Conservation (phyloP, 2,329 filamentous ascomycete species). For the Colletotrichum limetticola region DNA sequence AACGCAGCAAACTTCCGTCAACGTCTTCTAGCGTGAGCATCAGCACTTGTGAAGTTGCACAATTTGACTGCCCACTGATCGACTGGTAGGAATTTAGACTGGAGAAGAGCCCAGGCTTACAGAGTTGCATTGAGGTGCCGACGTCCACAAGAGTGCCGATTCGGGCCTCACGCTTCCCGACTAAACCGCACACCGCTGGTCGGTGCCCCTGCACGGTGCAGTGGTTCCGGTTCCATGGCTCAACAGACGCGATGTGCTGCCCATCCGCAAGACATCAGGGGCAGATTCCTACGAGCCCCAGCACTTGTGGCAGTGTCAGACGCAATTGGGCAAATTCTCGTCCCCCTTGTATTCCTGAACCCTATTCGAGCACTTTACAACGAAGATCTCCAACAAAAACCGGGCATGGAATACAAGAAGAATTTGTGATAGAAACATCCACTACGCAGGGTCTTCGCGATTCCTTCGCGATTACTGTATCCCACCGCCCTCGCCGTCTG, state of each 20-base stretch:
- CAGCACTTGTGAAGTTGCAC: background rate
- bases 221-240: constrained; percentile 3
- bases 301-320: background rate
- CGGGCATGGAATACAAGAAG: background rate
- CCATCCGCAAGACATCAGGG: background rate
- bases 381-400: background rate
- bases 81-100: background rate
- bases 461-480: too few relatives aligned
- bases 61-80: constrained; percentile 5
- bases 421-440: background rate
- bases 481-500: background rate
- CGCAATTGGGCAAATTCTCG: background rate
- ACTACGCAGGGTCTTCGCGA: background rate
- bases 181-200: background rate
- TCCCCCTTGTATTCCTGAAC: background rate
- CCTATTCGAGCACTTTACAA: background rate
- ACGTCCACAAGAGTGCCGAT: background rate
- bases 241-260: background rate
- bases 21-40: background rate
- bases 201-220: constrained; percentile 12
- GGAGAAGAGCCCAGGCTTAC: background rate
- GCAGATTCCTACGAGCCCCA: background rate
- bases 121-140: background rate
- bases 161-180: too few relatives aligned
- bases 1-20: background rate